A percentile compares a stretch with the other conserved stretches of the same genome.
phyloP scores from a whole-genome alignment of 108 stramenopile species.

The Hondaea fermentalgiana region DNA sequence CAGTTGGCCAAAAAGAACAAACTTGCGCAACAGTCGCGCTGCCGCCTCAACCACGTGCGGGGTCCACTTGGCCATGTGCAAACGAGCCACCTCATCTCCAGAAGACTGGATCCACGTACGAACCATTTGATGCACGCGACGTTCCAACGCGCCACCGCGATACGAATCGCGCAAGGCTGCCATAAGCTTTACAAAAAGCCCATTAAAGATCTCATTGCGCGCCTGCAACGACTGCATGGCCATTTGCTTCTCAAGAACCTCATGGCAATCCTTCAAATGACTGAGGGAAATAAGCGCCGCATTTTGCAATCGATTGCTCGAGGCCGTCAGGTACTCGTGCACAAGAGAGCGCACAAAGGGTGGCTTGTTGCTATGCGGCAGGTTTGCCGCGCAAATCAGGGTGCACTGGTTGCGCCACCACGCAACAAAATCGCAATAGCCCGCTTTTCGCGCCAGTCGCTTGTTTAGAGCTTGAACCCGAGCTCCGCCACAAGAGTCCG shows the following conservation, averaged over 20 bases:
- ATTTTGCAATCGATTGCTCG: not conserved
- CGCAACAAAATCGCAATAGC: not conserved
- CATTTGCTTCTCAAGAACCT: not conserved
- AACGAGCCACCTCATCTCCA: not conserved
- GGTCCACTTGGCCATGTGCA: not conserved
- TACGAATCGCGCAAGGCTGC: not conserved
- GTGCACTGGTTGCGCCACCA: slow-evolving; percentile 9
- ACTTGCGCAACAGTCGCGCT: not conserved
- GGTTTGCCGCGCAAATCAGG: not conserved
- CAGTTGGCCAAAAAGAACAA: not conserved
- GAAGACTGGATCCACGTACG: not conserved
- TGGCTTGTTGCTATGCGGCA: slow-evolving; percentile 11
- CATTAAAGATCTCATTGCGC: not conserved
- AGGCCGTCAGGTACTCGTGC: not conserved
- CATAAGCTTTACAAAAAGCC: not conserved
- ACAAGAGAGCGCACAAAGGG: slow-evolving; percentile 1
- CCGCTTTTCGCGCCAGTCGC: not conserved
- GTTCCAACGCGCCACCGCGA: not conserved
- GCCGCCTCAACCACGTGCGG: not conserved
- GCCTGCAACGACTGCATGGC: slow-evolving; percentile 4
- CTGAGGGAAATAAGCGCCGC: not conserved
- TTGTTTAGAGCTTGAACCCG: not conserved
- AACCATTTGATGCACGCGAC: not conserved
- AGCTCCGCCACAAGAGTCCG: not conserved
- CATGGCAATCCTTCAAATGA: not conserved